Evolutionary conservation across 2,329 filamentous ascomycete genomes (phyloP), one percentile per base, ranked within the genome.

Genomic region (Neonectria ditissima): DNA sequence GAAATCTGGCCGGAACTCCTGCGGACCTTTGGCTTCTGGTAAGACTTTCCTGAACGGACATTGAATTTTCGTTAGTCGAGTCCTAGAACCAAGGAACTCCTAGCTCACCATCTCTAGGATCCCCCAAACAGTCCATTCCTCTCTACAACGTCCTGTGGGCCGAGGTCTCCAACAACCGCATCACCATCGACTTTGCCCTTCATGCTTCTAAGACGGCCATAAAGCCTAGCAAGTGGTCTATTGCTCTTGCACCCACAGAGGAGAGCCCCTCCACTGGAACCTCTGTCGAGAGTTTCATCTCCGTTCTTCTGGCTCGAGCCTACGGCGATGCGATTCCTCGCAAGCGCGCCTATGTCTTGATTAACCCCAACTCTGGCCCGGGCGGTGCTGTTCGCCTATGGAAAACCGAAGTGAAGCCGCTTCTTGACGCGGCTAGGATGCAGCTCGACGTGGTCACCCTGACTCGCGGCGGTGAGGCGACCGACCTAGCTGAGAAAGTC

Each of bases 351-450:
- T 97, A 96, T 77, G 89, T 98, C 13, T 82, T 98, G 45, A 86
- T 99, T 65, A 99, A 99, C 77, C 96, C 96, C 0, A 91, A 94
- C 72, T 93, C 94, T 14, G 96, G 96, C 0, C 92, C 93, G 44
- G 95, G 95, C 43, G 81, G 80, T 44, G 95, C 94, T 1, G 81
- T 87, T 65, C 91, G 88, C 74, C 85, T 89, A 67, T 98, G 94
- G 86, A 81, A 89, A 60, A 86, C 85, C 47, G 86, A 95, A 67
- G 91, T 94, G 48, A 89, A 91, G 73, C 94, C 95, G 9, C 86
- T 99, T 34, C 89, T 99, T 65, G 87, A 90, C 16, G 94, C 94
- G 0, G 94, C 96, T 1, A 85, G 88, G 55, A 96, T 95, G 82
- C 80, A 86, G 43, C 77, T 97, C 22, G 91, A 97, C 68, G 85